Percentiles rank a stretch among this genome's conserved stretches.
These are phyloP conservation scores for Suillus brevipes DNA, from an alignment of 768 basidiomycete genomes.

Conservation along the genomic window DNA sequence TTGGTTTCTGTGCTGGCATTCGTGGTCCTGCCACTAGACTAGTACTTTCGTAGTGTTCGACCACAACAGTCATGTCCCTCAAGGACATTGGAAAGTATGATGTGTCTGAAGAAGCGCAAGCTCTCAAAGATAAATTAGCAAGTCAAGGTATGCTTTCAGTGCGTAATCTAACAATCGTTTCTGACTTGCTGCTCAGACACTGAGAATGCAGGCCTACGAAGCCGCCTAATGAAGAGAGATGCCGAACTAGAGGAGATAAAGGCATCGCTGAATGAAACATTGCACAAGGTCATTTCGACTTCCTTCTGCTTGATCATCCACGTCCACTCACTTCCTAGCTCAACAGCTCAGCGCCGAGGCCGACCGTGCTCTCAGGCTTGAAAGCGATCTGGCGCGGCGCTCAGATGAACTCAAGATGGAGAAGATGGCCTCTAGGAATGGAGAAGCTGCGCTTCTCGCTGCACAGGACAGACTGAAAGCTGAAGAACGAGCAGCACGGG, in stretches of 20 bases:
- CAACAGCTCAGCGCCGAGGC: conserved; percentile 57
- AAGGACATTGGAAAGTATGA: conserved; percentile 41
- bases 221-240: conserved; percentile 37
- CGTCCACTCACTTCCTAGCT: conserved; percentile 11
- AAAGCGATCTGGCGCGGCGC: conserved; percentile 47
- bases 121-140: conserved; percentile 37
- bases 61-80: conserved; percentile 35
- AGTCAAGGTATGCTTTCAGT: conserved; percentile 33
- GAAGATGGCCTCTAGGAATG: conserved; percentile 51
- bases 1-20: conserved; percentile 19
- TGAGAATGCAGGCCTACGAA: conserved; percentile 34
- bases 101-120: conserved; percentile 38
- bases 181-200: conserved; percentile 31
- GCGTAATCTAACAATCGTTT: background rate
- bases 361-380: conserved; percentile 54
- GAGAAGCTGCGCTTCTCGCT: conserved; percentile 46
- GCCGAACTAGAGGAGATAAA: conserved; percentile 37
- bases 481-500: conserved; percentile 48
- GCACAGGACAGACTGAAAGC: conserved; percentile 53
- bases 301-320: conserved; percentile 1
- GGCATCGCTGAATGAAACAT: conserved; percentile 34
- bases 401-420: conserved; percentile 61
- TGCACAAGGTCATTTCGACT: conserved; percentile 35
- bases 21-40: background rate
- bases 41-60: conserved; percentile 6